Evolutionary conservation across 805 yeast species (phyloP), one percentile per base, ranked within the genome.

Genomic region (Zygosaccharomyces lentus): DNA sequence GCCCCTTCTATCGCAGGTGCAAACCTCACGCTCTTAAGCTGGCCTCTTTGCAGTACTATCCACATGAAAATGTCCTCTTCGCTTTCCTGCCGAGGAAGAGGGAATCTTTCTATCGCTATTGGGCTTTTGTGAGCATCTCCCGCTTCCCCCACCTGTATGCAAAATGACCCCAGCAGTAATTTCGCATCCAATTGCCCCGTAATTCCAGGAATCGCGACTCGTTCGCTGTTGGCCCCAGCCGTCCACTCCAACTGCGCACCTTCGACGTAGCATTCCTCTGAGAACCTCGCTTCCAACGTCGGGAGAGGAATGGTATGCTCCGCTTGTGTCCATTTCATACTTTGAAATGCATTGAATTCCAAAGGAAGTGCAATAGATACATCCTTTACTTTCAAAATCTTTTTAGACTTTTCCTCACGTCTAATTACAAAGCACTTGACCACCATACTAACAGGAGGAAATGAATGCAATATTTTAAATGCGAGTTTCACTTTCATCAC

Each of bases 381-480:
- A 2, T 42, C 48, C 0, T 74, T 74, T 2, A 59, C 64, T 41
- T 64, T 54, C 2, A 61, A 59, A 36, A 50, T 64, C 2, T 59
- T 56, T 6, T 54, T 49, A 2, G 60, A 50, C 50, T 65, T 53
- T 35, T 53, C 59, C 23, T 72, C 56, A 29, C 69, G 57, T 41
- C 68, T 69, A 27, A 71, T 55, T 29, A 53, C 55, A 42, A 68
- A 72, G 4, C 51, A 56, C 2, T 70, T 32, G 32, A 65, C 64
- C 16, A 71, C 34, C 34, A 66, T 9, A 27, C 23, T 38, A 63
- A 48, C 69, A 64, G 25, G 48, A 54, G 2, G 65, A 56, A 39
- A 52, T 39, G n/a, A 32, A 41, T 30, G 48, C 49, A 23, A 55
- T 54, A 9, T 21, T 15, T 49, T 1, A 29, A n/a, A 37, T 41